Conservation (phyloP, 495 filamentous ascomycete genomes). For the Tuber microsphaerosporum region DNA sequence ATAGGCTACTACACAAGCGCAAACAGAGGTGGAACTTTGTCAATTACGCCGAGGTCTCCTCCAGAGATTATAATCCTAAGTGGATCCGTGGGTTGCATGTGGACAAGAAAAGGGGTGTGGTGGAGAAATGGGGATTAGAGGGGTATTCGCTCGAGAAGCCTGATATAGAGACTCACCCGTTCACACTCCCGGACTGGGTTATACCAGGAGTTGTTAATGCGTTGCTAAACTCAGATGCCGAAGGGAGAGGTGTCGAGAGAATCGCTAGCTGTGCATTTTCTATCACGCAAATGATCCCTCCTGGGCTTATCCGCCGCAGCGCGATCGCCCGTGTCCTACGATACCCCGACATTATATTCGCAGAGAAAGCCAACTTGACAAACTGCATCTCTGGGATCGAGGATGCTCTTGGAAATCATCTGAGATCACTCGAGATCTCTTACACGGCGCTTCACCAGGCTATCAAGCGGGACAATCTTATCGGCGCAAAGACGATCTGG, state of each 20-base stretch:
- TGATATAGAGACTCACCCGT: conserved; percentile 17
- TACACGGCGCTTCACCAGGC: conserved; percentile 14
- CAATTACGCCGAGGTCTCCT: conserved; percentile 15
- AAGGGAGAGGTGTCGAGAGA: conserved; percentile 27
- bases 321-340: conserved; percentile 26
- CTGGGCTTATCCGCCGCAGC: conserved; percentile 7
- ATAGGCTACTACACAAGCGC: neutral
- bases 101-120: conserved; percentile 9
- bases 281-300: conserved; percentile 11
- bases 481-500: conserved; percentile 23
- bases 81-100: neutral
- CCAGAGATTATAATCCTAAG: conserved; percentile 17
- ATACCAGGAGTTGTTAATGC: conserved; percentile 26
- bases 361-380: conserved; percentile 17
- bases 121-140: conserved; percentile 18
- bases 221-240: conserved; percentile 26
- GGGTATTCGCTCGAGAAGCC: conserved; percentile 26
- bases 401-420: conserved; percentile 14
- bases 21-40: conserved; percentile 22
- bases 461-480: conserved; percentile 15
- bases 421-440: conserved; percentile 15
- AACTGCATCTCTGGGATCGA: conserved; percentile 12
- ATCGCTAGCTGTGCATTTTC: conserved; percentile 20
- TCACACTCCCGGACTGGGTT: conserved; percentile 26
- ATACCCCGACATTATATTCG: conserved; percentile 20